Evolutionary conservation across 371 early-diverging fungal species (phyloP).

Genomic region (Mucor indicus): DNA sequence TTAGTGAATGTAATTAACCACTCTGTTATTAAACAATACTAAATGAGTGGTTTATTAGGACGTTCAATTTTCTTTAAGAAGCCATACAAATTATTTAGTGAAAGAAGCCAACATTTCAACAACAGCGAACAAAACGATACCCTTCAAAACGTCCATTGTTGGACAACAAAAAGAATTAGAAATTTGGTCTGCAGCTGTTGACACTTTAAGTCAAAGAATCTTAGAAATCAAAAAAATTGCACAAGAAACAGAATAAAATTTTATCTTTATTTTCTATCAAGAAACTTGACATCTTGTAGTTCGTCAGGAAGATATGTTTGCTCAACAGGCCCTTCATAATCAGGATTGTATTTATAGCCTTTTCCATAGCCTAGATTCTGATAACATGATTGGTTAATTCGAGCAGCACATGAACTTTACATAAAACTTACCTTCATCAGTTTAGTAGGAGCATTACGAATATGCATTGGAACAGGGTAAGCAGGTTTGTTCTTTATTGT

Average conservation of each 20-base stretch:
- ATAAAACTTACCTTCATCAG: conserved; percentile 58
- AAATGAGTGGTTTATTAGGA: conserved; percentile 21
- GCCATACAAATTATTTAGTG: conserved; percentile 34
- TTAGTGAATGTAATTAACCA: conserved; percentile 41
- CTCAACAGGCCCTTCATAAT: conserved; percentile 67
- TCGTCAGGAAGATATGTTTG: conserved; percentile 77
- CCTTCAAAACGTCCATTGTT: conserved; percentile 38
- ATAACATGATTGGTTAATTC: not conserved
- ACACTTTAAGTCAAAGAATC: conserved; percentile 32
- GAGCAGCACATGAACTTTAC: no score
- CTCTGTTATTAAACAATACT: not conserved
- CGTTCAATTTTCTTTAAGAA: conserved; percentile 38
- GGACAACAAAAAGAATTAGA: conserved; percentile 42
- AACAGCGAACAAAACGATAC: conserved; percentile 37
- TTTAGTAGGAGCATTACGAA: conserved; percentile 82
- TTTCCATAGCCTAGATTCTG: conserved; percentile 71
- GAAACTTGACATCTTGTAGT: conserved; percentile 50
- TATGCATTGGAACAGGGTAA: conserved; percentile 82
- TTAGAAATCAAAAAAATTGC: conserved; percentile 30
- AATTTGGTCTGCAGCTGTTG: conserved; percentile 39
- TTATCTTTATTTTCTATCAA: conserved; percentile 29
- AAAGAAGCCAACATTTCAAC: conserved; percentile 36
- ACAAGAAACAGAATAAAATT: not conserved
- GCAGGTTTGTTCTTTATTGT: conserved; percentile 56
- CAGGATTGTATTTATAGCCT: conserved; percentile 85